These are phyloP conservation scores for Chionographis japonica DNA, from an alignment of 106 monocot species.

Conservation along the genomic window DNA sequence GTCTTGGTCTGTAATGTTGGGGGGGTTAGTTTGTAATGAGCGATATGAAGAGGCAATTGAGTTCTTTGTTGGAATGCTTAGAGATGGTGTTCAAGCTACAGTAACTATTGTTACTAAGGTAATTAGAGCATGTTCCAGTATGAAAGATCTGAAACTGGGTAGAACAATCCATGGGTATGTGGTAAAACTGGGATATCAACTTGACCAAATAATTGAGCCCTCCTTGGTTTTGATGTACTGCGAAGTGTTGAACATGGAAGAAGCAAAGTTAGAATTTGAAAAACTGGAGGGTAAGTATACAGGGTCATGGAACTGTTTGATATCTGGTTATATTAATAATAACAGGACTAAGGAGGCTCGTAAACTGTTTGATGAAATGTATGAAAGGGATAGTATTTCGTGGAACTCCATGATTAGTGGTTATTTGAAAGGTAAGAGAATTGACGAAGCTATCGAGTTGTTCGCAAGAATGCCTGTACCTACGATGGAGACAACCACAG, in stretches of 20 bases:
- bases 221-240: constrained; percentile 49
- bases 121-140: constrained; percentile 29
- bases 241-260: constrained; percentile 18
- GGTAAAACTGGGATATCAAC: constrained; percentile 46
- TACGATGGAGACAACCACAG: constrained; percentile 26
- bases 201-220: constrained; percentile 32
- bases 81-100: constrained; percentile 14
- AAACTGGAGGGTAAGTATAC: constrained; percentile 38
- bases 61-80: constrained; percentile 37
- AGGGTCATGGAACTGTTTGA: constrained; percentile 52
- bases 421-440: constrained; percentile 18
- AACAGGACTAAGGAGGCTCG: constrained; percentile 41
- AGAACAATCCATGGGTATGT: constrained; percentile 42
- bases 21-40: constrained; percentile 41
- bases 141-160: constrained; percentile 24
- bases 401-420: constrained; percentile 43
- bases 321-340: constrained; percentile 36
- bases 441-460: constrained; percentile 26
- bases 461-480: constrained; percentile 30
- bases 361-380: constrained; percentile 43
- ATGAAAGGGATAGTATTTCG: constrained; percentile 31
- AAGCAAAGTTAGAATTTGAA: constrained; percentile 30
- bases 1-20: constrained; percentile 58
- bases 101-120: constrained; percentile 20
- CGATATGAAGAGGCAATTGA: constrained; percentile 37